Conservation (phyloP, 1,284 basidiomycete species). For the Neolentinus lepideus region DNA sequence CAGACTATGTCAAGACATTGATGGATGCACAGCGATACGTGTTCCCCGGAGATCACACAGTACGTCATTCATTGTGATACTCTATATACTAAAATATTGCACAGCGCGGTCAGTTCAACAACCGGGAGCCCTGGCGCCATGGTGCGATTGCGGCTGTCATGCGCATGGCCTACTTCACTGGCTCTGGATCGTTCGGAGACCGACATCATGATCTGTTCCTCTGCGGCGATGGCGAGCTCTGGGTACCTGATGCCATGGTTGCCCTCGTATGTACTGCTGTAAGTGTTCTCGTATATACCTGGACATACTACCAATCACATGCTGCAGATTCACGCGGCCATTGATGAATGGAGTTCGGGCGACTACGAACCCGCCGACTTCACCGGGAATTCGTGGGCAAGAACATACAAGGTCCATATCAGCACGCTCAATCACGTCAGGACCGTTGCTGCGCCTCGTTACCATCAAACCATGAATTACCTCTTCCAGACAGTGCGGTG, state of each 20-base stretch:
- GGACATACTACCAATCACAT: too few relatives aligned
- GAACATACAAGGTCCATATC: too few relatives aligned
- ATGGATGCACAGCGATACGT: not conserved
- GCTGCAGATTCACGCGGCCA: too few relatives aligned
- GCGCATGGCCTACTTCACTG: not conserved
- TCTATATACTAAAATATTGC: not conserved
- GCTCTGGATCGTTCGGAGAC: too few relatives aligned
- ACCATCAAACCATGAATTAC: too few relatives aligned
- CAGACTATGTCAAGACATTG: not conserved
- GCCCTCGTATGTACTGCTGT: not conserved
- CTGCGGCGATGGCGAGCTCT: not conserved
- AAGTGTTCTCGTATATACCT: too few relatives aligned
- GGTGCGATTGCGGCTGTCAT: not conserved
- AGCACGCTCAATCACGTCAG: too few relatives aligned
- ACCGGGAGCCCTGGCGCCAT: not conserved
- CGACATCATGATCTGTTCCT: not conserved
- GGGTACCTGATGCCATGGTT: not conserved
- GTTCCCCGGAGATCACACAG: not conserved
- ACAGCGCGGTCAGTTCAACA: not conserved
- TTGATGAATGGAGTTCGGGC: too few relatives aligned
- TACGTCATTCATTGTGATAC: not conserved
- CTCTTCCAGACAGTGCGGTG: too few relatives aligned
- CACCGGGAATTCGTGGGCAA: too few relatives aligned
- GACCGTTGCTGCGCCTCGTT: too few relatives aligned
- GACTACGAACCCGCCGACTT: too few relatives aligned